phyloP scores from a whole-genome alignment of 1,284 basidiomycete genomes.

The Apiotrichum sp. region DNA sequence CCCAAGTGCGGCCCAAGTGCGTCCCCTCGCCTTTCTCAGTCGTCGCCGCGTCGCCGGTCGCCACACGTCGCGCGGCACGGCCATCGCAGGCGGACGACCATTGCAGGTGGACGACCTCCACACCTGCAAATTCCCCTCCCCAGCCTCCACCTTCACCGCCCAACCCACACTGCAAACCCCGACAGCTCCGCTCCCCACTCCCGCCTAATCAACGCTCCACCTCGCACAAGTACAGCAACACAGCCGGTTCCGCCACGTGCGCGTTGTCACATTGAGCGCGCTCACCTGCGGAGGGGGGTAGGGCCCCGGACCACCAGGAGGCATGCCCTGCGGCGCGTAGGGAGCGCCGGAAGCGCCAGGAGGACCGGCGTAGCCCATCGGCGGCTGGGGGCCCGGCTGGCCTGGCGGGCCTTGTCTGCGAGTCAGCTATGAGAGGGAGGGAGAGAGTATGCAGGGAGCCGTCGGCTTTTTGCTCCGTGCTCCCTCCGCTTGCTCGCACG shows the following conservation, averaged over 20 bases:
- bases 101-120: too few relatives aligned
- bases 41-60: too few relatives aligned
- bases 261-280: background rate
- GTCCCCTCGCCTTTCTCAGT: too few relatives aligned
- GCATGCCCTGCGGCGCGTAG: background rate
- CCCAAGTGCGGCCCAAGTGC: too few relatives aligned
- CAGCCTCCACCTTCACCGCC: too few relatives aligned
- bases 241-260: background rate
- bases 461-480: too few relatives aligned
- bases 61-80: too few relatives aligned
- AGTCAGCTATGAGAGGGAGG: too few relatives aligned
- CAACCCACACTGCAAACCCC: background rate
- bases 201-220: background rate
- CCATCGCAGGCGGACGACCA: too few relatives aligned
- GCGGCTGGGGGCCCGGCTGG: background rate
- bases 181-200: background rate
- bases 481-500: background rate
- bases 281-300: background rate
- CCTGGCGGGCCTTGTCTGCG: background rate
- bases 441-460: too few relatives aligned
- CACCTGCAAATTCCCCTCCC: too few relatives aligned
- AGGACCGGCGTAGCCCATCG: background rate
- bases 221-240: background rate
- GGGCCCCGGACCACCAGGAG: background rate
- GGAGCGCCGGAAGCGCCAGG: background rate